Conservation (phyloP, 208 protist genomes). For the Leishmania braziliensis region DNA sequence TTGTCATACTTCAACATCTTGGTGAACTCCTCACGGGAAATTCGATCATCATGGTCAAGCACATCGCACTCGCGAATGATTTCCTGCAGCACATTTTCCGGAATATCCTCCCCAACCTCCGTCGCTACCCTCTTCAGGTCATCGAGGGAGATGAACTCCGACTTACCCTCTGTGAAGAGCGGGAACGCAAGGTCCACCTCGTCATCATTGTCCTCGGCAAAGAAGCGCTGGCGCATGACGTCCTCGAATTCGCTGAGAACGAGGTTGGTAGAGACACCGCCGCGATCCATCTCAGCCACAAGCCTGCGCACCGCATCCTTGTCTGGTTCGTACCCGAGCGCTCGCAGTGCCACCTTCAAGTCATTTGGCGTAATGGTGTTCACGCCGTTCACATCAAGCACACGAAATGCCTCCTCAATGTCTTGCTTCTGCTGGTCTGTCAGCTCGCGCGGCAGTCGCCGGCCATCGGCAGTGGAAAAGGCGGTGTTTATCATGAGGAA, state of each 20-base stretch:
- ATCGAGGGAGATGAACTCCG: constrained; percentile 95
- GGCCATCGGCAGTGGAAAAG: constrained; percentile 50
- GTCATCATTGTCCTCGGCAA: constrained; percentile 87
- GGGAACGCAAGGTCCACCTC: constrained; percentile 95
- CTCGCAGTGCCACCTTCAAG: constrained; percentile 94
- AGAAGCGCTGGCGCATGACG: constrained; percentile 91
- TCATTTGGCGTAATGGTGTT: constrained; percentile 94
- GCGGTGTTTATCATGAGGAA: constrained; percentile 51
- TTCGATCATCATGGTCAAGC: constrained; percentile 92
- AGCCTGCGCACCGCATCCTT: constrained; percentile 93
- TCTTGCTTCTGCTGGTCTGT: constrained; percentile 88
- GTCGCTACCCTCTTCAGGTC: constrained; percentile 95
- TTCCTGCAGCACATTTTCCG: constrained; percentile 95
- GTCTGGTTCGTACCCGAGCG: constrained; percentile 95
- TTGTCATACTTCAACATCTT: constrained; percentile 86
- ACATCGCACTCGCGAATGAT: constrained; percentile 96
- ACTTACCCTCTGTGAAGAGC: constrained; percentile 94
- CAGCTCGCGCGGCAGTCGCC: constrained; percentile 79
- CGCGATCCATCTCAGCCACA: constrained; percentile 92
- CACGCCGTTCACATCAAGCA: constrained; percentile 95
- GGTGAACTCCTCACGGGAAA: constrained; percentile 95
- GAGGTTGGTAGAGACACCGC: constrained; percentile 90
- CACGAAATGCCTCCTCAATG: constrained; percentile 95
- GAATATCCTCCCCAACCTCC: constrained; percentile 95
- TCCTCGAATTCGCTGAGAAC: constrained; percentile 90